Base-by-base conservation (phyloP, 352 stramenopile genomes). In the Globisporangium takayamanum region DNA sequence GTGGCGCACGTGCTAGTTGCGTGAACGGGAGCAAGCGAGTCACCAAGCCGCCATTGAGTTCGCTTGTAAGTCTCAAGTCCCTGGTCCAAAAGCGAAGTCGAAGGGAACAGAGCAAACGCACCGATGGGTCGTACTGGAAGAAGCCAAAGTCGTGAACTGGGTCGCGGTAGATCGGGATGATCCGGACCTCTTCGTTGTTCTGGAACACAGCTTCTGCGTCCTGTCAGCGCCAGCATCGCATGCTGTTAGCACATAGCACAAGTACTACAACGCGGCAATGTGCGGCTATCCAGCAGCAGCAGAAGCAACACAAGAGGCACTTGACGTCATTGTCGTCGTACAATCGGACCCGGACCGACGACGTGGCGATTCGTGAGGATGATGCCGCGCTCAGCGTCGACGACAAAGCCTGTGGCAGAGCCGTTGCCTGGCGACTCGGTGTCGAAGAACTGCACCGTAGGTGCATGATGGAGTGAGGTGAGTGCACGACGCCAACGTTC, bases 141-240 rank as follows among this genome's bases (percentile, higher is more conserved):
- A 97, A 96, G 22, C 87, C 90, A 77, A 97, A 98, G 69, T 98
- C 92, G 65, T 98, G 92, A 16, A 98, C 84, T 0, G 92, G 92
- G 60, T 98, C 92, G 12, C 87, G 76, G 57, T 97, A 98, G 63
- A 98, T 93, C 5, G 89, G 85, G 48, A 89, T 82, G 44, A 97
- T 78, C n/a, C 85, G 76, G 18, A 97, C 84, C 74, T 98, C 90
- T 63, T 98, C 92, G 62, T 97, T 97, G 70, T 97, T 98, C 64
- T 95, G 82, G 62, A 98, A 97, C 22, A 97, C 81, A 1, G 88
- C 89, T 53, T 98, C 89, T 0, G 88, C 87, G 54, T 94, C 80
- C 72, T 95, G 20, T 30, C 25, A 64, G 22, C 50, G 52, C 10
- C n/a, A 39, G 16, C 2, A 50, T 51, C 28, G 56, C 50, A 22